Base-by-base conservation (phyloP, 2,329 filamentous ascomycete genomes). In the Paecilomyces formosus region DNA sequence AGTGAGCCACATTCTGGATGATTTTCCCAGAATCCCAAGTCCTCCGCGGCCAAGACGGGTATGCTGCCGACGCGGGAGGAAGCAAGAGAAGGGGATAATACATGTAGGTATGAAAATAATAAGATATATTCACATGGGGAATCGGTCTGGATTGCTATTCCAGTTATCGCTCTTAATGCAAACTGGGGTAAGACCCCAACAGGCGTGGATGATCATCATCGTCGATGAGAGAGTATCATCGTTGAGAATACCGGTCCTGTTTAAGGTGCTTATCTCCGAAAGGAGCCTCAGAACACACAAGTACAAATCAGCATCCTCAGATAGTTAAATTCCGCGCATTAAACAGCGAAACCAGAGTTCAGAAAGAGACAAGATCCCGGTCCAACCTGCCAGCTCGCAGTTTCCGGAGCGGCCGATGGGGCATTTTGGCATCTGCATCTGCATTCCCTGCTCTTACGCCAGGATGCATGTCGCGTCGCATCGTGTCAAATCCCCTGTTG, bases 321-420 rank as follows among this genome's bases (percentile, higher is more conserved):
- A 31, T 31, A 26, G 24, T 26, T 26, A 11, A 31, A 31, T 12
- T 31, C 30, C 30, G 30, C 11, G 30, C 11, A 31, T 31, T 31
- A 45, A n/a, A 18, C 13, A 39, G 12, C 12, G 13, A 39, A 39
- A 7, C 35, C 15, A n/a, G 12, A 2, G 35, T 11, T 3, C 31
- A 15, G 13, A 35, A 8, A 35, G 13, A 35, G 11, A 35, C 24
- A 15, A 15, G 31, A 1, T 15, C 33, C 12, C 33, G 33, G n/a
- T 39, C 11, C 33, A 39, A 39, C 11, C 33, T 39, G 33, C 11
- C 33, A 39, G 8, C 11, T 31, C 30, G 8, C 30, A 31, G 30
- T 31, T 31, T 31, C 30, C 35, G 65, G 65, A 65, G 65, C 56
- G 53, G 45, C 13, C 31, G 56, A 63, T 63, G 35, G 15, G 18